phyloP scores from a whole-genome alignment of 1,284 basidiomycete species.

The Fistulina hepatica region DNA sequence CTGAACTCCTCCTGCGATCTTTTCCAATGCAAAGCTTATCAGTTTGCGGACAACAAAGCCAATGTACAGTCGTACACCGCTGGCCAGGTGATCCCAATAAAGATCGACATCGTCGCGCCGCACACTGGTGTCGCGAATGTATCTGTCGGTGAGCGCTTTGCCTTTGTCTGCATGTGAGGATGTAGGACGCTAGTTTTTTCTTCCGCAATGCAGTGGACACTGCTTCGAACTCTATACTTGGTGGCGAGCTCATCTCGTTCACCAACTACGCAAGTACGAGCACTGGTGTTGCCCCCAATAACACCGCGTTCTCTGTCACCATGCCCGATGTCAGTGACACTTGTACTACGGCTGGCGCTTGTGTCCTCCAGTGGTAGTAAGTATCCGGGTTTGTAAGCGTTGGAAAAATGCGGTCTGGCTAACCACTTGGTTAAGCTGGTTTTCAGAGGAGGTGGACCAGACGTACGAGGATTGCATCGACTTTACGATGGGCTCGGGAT shows the following conservation, averaged over 20 bases:
- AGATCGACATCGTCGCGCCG: slow-evolving; percentile 6
- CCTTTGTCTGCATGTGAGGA: no score
- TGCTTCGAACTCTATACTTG: slow-evolving; percentile 5
- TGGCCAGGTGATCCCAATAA: slow-evolving; percentile 5
- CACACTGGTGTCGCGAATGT: slow-evolving; percentile 5
- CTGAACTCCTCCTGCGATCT: neutral
- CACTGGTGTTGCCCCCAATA: neutral
- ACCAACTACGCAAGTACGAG: slow-evolving; percentile 1
- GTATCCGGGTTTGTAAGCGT: no score
- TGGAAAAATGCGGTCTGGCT: no score
- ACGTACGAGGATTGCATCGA: slow-evolving; percentile 7
- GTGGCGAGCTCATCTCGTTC: slow-evolving; percentile 4
- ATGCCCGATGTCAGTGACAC: slow-evolving; percentile 5
- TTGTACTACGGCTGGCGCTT: slow-evolving; percentile 9
- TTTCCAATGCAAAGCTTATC: neutral
- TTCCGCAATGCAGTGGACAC: no score
- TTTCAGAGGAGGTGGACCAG: slow-evolving; percentile 7
- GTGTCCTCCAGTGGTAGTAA: slow-evolving; percentile 11
- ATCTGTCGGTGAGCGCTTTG: no score
- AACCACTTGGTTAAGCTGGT: no score
- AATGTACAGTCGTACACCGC: slow-evolving; percentile 5
- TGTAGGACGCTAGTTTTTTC: no score
- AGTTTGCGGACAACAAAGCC: slow-evolving; percentile 6
- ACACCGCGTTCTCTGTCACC: slow-evolving; percentile 5
- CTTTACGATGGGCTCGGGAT: slow-evolving; percentile 1